Evolutionary conservation across 371 early-diverging fungal species (phyloP).

Genomic region (Saksenaea vasiformis): DNA sequence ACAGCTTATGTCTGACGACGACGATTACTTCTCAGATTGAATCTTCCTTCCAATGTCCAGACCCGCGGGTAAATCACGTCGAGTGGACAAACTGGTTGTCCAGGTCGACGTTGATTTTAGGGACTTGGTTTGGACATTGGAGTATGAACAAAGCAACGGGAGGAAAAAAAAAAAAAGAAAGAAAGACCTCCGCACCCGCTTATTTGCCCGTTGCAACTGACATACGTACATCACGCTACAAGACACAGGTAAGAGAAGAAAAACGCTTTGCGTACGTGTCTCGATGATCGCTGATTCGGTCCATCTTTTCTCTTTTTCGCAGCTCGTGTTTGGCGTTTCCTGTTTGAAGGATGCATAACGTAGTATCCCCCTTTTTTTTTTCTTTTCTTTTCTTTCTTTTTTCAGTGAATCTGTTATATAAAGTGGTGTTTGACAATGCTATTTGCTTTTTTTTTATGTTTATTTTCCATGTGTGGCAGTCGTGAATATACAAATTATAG

Average conservation of each 20-base stretch:
- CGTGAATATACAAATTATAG: too few relatives aligned
- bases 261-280: too few relatives aligned
- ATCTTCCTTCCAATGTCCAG: conserved; percentile 25
- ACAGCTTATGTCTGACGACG: conserved; percentile 44
- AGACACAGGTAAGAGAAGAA: not conserved
- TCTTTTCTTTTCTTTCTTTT: too few relatives aligned
- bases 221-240: not conserved
- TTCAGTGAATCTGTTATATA: too few relatives aligned
- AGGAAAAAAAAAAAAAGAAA: conserved; percentile 7
- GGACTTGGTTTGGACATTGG: conserved; percentile 22
- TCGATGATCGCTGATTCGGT: too few relatives aligned
- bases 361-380: too few relatives aligned
- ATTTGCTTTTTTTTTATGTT: too few relatives aligned
- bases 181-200: conserved; percentile 11
- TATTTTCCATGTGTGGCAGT: too few relatives aligned
- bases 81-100: not conserved
- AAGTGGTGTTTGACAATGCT: too few relatives aligned
- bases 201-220: not conserved
- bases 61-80: conserved; percentile 18
- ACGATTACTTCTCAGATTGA: conserved; percentile 48
- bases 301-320: too few relatives aligned
- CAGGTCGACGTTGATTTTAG: not conserved
- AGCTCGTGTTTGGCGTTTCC: too few relatives aligned
- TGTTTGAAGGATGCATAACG: too few relatives aligned
- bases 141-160: conserved; percentile 12